These are phyloP conservation scores for Boletellus deceptivus DNA, from an alignment of 1,284 basidiomycete genomes.

Conservation along the genomic window DNA sequence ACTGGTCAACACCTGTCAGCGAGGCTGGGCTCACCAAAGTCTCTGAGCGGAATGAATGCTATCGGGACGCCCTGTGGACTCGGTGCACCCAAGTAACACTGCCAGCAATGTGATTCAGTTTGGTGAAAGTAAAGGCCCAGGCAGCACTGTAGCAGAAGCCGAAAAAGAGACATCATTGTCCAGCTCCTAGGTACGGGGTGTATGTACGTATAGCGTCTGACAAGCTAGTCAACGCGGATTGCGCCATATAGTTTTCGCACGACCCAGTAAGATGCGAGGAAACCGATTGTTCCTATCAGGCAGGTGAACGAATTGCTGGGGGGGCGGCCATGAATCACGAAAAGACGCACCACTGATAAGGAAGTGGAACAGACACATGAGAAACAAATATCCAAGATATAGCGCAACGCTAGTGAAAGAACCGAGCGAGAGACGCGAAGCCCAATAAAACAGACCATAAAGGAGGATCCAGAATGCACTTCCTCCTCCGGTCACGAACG, in stretches of 20 bases:
- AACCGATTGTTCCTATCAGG: constrained; percentile 73
- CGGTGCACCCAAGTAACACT: no score
- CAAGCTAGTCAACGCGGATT: constrained; percentile 65
- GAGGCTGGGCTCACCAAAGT: no score
- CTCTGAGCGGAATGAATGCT: no score
- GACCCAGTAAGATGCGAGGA: constrained; percentile 86
- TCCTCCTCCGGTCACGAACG: constrained; percentile 93
- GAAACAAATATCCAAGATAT: constrained; percentile 89
- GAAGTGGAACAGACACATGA: constrained; percentile 85
- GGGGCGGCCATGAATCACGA: constrained; percentile 1
- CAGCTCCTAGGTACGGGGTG: constrained; percentile 16
- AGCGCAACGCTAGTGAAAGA: constrained; percentile 83
- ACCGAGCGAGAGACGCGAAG: constrained; percentile 78
- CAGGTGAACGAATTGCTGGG: constrained; percentile 10
- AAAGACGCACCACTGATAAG: constrained; percentile 72
- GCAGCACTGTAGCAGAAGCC: no score
- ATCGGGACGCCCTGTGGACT: no score
- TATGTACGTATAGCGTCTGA: constrained; percentile 3
- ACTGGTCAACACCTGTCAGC: no score
- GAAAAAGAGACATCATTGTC: constrained; percentile 5
- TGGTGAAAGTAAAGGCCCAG: no score
- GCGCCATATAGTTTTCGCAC: constrained; percentile 78
- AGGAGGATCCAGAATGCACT: constrained; percentile 90
- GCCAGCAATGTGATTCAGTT: no score
- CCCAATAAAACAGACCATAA: constrained; percentile 73